Conservation (phyloP, 2,329 filamentous ascomycete species). For the Aspergillus sp. region DNA sequence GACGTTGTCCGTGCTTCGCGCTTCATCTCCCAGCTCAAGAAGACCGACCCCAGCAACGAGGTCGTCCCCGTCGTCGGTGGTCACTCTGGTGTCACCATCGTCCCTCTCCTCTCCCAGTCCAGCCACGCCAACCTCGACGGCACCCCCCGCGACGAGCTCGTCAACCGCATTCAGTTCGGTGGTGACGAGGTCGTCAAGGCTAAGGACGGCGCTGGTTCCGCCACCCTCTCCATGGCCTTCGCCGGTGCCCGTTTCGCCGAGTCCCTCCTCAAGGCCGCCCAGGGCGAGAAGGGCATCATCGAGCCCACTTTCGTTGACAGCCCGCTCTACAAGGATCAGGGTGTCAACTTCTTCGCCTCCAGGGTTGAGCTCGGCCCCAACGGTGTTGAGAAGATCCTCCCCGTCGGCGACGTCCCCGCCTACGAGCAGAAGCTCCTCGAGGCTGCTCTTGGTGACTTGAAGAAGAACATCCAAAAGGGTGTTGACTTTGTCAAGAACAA, state of each 20-base stretch:
- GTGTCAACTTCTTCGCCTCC: conserved; percentile 93
- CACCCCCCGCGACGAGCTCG: conserved; percentile 63
- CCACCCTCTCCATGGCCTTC: conserved; percentile 98
- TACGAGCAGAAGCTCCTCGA: conserved; percentile 86
- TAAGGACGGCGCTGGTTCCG: conserved; percentile 95
- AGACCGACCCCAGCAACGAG: conserved; percentile 82
- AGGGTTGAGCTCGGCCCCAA: conserved; percentile 92
- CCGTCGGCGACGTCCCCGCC: conserved; percentile 74
- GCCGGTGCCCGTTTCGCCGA: conserved; percentile 80
- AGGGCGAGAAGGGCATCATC: conserved; percentile 88
- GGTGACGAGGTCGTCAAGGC: conserved; percentile 99
- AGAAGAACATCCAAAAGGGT: conserved; percentile 81
- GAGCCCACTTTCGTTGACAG: conserved; percentile 97
- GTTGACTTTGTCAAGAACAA: conserved; percentile 57
- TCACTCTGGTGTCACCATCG: conserved; percentile 96
- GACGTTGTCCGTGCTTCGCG: conserved; percentile 95
- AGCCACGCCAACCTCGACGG: conserved; percentile 74
- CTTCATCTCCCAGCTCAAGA: conserved; percentile 94
- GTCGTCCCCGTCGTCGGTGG: conserved; percentile 93
- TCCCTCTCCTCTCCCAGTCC: conserved; percentile 93
- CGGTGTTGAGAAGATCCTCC: conserved; percentile 88
- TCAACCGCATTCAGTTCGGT: conserved; percentile 96
- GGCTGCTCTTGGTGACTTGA: conserved; percentile 61
- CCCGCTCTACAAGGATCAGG: conserved; percentile 97
- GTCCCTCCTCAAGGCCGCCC: conserved; percentile 81